Evolutionary conservation across 2,329 filamentous ascomycete species (phyloP).

Genomic region (Coniella lustricola): DNA sequence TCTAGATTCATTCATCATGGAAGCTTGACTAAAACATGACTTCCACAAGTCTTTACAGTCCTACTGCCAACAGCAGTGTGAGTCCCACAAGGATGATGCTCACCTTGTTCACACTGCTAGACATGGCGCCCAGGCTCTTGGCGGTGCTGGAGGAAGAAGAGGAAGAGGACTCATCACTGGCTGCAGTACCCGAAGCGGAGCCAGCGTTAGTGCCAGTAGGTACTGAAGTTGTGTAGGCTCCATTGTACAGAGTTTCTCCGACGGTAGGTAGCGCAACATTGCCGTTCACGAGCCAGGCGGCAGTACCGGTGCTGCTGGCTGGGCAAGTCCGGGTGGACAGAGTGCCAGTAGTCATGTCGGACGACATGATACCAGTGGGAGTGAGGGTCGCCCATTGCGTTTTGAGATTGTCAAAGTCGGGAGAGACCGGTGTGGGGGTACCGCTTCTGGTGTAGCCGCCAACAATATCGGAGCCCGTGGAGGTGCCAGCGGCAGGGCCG

Average conservation of each 20-base stretch:
- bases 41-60: conserved; percentile 31
- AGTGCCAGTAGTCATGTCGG: conserved; percentile 54
- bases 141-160: conserved; percentile 21
- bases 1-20: no score
- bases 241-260: conserved; percentile 41
- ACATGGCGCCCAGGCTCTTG: conserved; percentile 36
- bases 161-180: conserved; percentile 22
- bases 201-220: conserved; percentile 12
- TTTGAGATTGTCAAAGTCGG: conserved; percentile 74
- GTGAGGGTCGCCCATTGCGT: conserved; percentile 66
- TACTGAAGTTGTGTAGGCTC: conserved; percentile 18
- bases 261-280: conserved; percentile 63
- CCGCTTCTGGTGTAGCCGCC: conserved; percentile 66
- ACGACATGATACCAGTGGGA: conserved; percentile 60
- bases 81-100: conserved; percentile 40
- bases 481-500: conserved; percentile 48
- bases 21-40: no score
- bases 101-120: conserved; percentile 43
- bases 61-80: conserved; percentile 46
- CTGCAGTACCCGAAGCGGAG: conserved; percentile 20
- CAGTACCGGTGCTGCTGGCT: conserved; percentile 49
- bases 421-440: conserved; percentile 63
- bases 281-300: conserved; percentile 66
- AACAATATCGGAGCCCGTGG: conserved; percentile 46
- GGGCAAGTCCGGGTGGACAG: conserved; percentile 65